A percentile compares a stretch with the other conserved stretches of the same genome.
Evolutionary conservation across 1,284 basidiomycete species (phyloP).

Genomic region (Fomitopsis schrenkii): DNA sequence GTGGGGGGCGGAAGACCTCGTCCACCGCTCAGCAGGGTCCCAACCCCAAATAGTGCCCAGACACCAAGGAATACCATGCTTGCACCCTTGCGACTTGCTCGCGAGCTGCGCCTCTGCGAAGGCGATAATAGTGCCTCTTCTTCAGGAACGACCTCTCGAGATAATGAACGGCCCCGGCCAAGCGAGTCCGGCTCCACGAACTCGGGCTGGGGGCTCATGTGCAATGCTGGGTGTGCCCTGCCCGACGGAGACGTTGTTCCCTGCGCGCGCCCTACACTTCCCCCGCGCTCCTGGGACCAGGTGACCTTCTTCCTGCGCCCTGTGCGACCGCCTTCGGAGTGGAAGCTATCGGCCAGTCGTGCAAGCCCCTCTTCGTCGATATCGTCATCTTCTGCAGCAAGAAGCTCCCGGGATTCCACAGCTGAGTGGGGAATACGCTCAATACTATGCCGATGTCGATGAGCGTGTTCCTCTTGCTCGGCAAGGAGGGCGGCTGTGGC

Average conservation of each 20-base stretch:
- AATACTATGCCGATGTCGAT: conserved; percentile 21
- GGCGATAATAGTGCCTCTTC: conserved; percentile 22
- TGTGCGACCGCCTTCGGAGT: conserved; percentile 57
- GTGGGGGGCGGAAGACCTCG: conserved; percentile 21
- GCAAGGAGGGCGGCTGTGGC: conserved; percentile 61
- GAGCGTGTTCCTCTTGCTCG: conserved; percentile 43
- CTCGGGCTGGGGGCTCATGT: conserved; percentile 25
- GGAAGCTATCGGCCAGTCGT: conserved; percentile 63
- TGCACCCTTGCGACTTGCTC: conserved; percentile 58
- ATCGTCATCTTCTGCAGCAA: conserved; percentile 43
- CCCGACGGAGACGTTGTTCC: conserved; percentile 17
- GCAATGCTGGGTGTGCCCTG: conserved; percentile 28
- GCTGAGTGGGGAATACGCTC: conserved; percentile 17
- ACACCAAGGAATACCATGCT: conserved; percentile 71
- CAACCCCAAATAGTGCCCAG: conserved; percentile 67
- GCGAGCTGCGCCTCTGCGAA: conserved; percentile 38
- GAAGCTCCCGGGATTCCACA: conserved; percentile 14
- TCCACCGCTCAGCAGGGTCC: conserved; percentile 37
- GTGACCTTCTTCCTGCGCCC: conserved; percentile 50
- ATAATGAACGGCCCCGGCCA: conserved; percentile 43
- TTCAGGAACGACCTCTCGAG: conserved; percentile 23
- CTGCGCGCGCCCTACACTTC: conserved; percentile 35
- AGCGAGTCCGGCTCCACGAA: conserved; percentile 22
- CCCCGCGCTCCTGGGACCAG: conserved; percentile 57
- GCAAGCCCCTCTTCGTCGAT: conserved; percentile 47